Conservation (phyloP, 352 stramenopile genomes). For the Phytopythium aichiense region DNA sequence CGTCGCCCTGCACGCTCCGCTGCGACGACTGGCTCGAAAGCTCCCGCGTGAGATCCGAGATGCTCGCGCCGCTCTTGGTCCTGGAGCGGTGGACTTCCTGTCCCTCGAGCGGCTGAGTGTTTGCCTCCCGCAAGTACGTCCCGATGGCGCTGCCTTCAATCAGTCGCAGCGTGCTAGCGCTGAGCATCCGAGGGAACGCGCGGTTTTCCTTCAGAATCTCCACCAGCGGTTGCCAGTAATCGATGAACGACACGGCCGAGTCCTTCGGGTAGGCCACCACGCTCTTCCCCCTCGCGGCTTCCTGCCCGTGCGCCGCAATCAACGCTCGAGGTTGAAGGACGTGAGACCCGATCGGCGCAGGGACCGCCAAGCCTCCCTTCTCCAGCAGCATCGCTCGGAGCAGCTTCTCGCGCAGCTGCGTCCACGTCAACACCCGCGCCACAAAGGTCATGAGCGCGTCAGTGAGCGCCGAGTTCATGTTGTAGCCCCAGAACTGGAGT, state of each 20-base stretch:
- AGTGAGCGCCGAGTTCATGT: constrained; percentile 61
- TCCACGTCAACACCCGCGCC: constrained; percentile 66
- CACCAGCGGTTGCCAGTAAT: constrained; percentile 41
- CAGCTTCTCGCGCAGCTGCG: constrained; percentile 57
- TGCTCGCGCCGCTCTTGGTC: constrained; percentile 33
- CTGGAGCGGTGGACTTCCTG: constrained; percentile 23
- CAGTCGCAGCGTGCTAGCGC: constrained; percentile 28
- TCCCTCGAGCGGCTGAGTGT: constrained; percentile 30
- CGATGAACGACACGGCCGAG: constrained; percentile 52
- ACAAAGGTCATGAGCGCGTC: constrained; percentile 52
- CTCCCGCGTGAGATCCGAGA: constrained; percentile 43
- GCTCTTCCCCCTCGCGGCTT: constrained; percentile 28
- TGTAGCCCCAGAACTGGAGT: constrained; percentile 68
- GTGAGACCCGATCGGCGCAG: constrained; percentile 36
- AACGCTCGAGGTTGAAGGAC: constrained; percentile 66
- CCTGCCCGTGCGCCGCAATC: constrained; percentile 24
- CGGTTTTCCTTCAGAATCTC: constrained; percentile 39
- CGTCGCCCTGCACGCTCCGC: constrained; percentile 23
- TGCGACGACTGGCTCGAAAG: constrained; percentile 43
- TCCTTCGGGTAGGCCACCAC: constrained; percentile 37
- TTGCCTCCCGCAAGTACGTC: constrained; percentile 53
- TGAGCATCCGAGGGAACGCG: constrained; percentile 43
- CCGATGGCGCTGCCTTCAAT: constrained; percentile 50
- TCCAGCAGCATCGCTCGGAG: constrained; percentile 57
- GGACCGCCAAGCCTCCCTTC: constrained; percentile 43